These are phyloP conservation scores for Stagonosporopsis vannaccii DNA, from an alignment of 2,329 filamentous ascomycete species.

Conservation along the genomic window DNA sequence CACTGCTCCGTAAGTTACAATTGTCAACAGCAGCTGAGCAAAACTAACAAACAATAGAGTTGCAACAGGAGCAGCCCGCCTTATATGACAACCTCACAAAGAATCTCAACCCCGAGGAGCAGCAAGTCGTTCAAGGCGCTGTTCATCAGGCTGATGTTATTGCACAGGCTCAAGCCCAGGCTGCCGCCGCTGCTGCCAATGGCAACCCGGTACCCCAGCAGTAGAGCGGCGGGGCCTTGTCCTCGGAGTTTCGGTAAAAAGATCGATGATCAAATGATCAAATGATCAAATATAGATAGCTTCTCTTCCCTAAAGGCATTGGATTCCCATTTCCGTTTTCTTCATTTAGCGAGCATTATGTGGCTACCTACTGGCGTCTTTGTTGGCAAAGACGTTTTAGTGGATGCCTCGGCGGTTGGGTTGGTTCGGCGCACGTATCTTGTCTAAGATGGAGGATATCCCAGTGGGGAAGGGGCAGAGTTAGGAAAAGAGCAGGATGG, in stretches of 20 bases:
- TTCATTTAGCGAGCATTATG: slow-evolving; percentile 44
- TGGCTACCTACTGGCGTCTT: slow-evolving; percentile 34
- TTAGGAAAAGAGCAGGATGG: slow-evolving; percentile 11
- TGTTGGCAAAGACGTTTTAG: slow-evolving; percentile 27
- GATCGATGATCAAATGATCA: not conserved
- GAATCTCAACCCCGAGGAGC: slow-evolving; percentile 80
- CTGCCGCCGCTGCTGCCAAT: slow-evolving; percentile 33
- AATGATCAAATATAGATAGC: slow-evolving; percentile 30
- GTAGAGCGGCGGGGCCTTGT: slow-evolving; percentile 15
- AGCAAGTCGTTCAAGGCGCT: slow-evolving; percentile 79
- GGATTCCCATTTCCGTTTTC: slow-evolving; percentile 31
- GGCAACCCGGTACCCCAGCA: slow-evolving; percentile 27
- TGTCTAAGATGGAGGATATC: slow-evolving; percentile 19
- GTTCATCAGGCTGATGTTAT: slow-evolving; percentile 73
- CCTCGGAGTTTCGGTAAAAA: slow-evolving; percentile 3
- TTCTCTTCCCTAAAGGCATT: slow-evolving; percentile 27
- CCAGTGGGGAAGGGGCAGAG: slow-evolving; percentile 2
- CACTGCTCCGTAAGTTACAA: slow-evolving; percentile 75
- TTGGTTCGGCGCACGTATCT: slow-evolving; percentile 24
- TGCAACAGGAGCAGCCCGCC: slow-evolving; percentile 90
- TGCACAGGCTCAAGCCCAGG: slow-evolving; percentile 37
- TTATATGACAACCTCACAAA: slow-evolving; percentile 83
- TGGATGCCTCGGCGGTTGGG: slow-evolving; percentile 25
- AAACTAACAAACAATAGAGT: slow-evolving; percentile 62
- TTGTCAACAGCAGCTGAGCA: not conserved